Conservation (phyloP, 768 basidiomycete genomes). For the Boletus reticuloceps region DNA sequence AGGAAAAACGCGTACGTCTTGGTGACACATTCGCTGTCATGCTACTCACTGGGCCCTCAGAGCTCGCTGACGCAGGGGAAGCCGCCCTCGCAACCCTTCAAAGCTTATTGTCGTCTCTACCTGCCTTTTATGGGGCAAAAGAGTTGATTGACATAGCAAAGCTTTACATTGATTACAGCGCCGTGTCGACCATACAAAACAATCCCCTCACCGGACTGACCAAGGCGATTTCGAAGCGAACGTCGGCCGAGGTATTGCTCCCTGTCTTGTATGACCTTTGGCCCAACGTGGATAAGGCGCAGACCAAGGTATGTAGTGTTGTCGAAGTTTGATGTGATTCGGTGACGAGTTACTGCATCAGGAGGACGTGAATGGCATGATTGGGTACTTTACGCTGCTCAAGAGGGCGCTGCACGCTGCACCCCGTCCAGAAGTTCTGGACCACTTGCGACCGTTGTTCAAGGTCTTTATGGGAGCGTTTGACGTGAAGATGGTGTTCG, state of each 20-base stretch:
- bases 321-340: background rate
- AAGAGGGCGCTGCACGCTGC: constrained; percentile 63
- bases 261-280: constrained; percentile 62
- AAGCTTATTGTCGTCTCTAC: constrained; percentile 69
- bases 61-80: constrained; percentile 29
- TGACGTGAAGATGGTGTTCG: constrained; percentile 43
- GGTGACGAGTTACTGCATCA: constrained; percentile 2
- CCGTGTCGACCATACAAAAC: constrained; percentile 5
- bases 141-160: constrained; percentile 58
- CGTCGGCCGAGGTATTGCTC: constrained; percentile 64
- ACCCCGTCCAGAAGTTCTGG: constrained; percentile 59
- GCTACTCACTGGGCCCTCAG: constrained; percentile 20
- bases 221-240: constrained; percentile 67
- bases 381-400: constrained; percentile 64
- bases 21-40: background rate
- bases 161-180: constrained; percentile 51
- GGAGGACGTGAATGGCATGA: constrained; percentile 27
- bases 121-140: constrained; percentile 72
- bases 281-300: constrained; percentile 37
- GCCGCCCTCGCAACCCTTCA: constrained; percentile 52
- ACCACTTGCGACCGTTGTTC: constrained; percentile 66
- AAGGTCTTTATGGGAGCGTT: constrained; percentile 79
- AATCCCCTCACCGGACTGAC: constrained; percentile 43
- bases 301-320: constrained; percentile 35
- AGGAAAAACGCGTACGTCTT: constrained; percentile 33